A percentile compares a stretch with the other conserved stretches of the same genome.
phyloP scores from a whole-genome alignment of 2,329 filamentous ascomycete species.

The Colletotrichum sp. region DNA sequence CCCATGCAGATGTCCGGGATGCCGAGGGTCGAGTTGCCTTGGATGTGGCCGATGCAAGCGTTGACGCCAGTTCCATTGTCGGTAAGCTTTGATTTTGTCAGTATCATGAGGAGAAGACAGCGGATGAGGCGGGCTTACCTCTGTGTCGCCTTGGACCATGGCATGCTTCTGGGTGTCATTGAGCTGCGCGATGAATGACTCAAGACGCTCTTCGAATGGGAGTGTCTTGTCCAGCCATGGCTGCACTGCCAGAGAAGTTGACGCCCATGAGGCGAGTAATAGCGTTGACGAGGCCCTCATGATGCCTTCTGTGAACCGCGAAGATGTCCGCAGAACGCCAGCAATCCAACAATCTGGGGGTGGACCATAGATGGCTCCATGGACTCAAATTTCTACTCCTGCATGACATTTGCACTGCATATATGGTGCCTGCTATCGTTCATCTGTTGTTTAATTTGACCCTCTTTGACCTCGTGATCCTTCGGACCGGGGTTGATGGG shows the following conservation, averaged over 20 bases:
- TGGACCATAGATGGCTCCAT: background rate
- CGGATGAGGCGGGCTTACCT: background rate
- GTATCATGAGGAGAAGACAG: background rate
- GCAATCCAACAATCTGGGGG: background rate
- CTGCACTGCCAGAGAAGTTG: background rate
- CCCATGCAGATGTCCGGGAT: background rate
- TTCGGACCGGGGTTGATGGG: background rate
- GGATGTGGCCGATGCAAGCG: background rate
- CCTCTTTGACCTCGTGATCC: background rate
- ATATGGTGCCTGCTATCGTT: background rate
- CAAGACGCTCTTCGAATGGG: background rate
- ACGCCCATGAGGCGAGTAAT: background rate
- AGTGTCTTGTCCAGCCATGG: background rate
- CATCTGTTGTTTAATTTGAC: background rate
- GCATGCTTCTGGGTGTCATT: background rate
- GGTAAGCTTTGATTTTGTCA: background rate
- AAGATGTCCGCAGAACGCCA: background rate
- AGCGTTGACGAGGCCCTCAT: background rate
- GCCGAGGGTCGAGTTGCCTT: background rate
- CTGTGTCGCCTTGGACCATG: background rate
- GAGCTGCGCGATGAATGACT: background rate
- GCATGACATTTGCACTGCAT: background rate
- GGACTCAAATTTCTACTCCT: background rate
- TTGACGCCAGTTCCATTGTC: constrained; percentile 3
- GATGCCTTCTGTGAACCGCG: background rate